Conservation (phyloP, 805 yeast species). For the Yarrowia sp. region DNA sequence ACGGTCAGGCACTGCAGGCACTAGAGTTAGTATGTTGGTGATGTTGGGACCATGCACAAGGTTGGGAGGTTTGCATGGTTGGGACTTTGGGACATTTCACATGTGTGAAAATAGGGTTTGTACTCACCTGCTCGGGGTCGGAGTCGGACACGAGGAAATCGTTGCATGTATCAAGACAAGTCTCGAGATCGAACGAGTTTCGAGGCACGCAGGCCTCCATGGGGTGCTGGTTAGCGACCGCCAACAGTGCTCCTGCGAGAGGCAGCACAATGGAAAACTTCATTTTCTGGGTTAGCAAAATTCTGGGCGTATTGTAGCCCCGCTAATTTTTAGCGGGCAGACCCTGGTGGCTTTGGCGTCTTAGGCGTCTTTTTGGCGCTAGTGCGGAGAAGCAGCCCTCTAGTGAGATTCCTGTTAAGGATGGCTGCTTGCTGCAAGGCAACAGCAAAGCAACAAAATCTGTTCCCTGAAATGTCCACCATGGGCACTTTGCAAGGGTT, state of each 20-base stretch:
- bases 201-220: slow-evolving; percentile 23
- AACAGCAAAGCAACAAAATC: too few species aligned
- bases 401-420: too few species aligned
- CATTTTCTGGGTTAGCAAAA: slow-evolving; percentile 1
- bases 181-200: background rate
- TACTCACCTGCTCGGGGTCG: slow-evolving; percentile 24
- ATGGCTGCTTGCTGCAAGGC: too few species aligned
- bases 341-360: too few species aligned
- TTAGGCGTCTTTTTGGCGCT: too few species aligned
- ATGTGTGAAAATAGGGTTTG: background rate
- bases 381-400: too few species aligned
- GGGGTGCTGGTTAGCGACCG: slow-evolving; percentile 18
- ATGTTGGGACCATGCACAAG: too few species aligned
- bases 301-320: too few species aligned
- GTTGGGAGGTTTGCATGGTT: background rate
- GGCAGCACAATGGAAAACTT: slow-evolving; percentile 5
- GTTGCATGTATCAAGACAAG: slow-evolving; percentile 10
- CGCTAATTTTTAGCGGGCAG: too few species aligned
- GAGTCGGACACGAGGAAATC: slow-evolving; percentile 2
- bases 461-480: too few species aligned
- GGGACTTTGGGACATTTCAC: too few species aligned
- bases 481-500: too few species aligned
- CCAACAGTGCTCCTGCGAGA: slow-evolving; percentile 17
- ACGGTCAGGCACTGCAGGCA: slow-evolving; percentile 25
- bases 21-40: background rate